Evolutionary conservation across 768 basidiomycete species (phyloP), one percentile per base, ranked within the genome.

Genomic region (Flagelloscypha sp.): DNA sequence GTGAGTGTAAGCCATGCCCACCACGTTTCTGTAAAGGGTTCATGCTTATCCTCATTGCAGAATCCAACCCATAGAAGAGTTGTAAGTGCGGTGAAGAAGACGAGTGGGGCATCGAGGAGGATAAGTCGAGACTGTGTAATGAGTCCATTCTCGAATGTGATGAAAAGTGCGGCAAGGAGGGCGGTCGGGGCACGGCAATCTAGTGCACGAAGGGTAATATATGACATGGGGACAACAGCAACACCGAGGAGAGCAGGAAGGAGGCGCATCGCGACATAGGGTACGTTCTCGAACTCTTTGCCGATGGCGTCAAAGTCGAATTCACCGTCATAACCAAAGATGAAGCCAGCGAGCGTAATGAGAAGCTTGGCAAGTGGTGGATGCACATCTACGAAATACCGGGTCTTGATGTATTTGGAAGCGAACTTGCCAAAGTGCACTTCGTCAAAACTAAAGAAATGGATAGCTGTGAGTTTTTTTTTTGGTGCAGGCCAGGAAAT

Each of bases 371-470:
- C 95, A 12, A 99, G 67, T 3, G 95, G 95, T 1, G 95, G 95
- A 52, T 99, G 95, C 2, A 99, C 94, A 55, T 99, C 95, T 51
- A 85, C 82, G 50, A 84, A 90, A 57, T 88, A 92, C 44, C 79
- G 73, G 24, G 84, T 81, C 66, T 87, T 87, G 69, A 97, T 86
- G 54, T 98, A 98, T 53, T 85, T 86, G 30, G 76, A 70, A 5
- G 94, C 90, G 53, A 98, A 98, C 57, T 95, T 95, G 41, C 94
- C 94, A 56, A 98, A 98, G 56, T 98, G 94, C 0, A 97, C 94
- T 57, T 98, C 94, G 54, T 98, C 94, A 57, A 98, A 98, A 27
- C 93, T 95, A 48, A 10, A 13, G 18, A n/a, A 10, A 16, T 35
- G 35, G 40, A 35, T 8, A 37, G 15, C 31, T 34, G 30, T 15